A percentile compares a stretch with the other conserved stretches of the same genome.
phyloP scores from a whole-genome alignment of 208 protist genomes.

The Acanthamoeba castellanii region DNA sequence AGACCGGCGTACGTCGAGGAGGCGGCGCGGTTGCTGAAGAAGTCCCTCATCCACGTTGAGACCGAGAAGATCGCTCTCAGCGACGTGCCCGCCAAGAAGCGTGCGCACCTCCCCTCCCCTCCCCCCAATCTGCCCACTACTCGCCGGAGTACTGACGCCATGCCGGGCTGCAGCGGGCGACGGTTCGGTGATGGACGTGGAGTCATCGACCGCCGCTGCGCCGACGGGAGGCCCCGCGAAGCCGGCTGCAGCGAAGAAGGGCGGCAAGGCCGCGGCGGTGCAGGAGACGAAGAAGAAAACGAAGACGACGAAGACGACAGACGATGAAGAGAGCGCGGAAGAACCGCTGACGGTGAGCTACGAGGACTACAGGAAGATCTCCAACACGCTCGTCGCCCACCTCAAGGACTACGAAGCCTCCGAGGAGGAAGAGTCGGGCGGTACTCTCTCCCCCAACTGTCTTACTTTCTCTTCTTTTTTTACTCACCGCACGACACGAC shows the following conservation, averaged over 20 bases:
- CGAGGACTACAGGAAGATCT: constrained; percentile 76
- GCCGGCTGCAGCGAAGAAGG: background rate
- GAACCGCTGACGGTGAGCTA: constrained; percentile 65
- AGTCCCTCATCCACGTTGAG: constrained; percentile 90
- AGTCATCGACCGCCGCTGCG: background rate
- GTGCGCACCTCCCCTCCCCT: background rate
- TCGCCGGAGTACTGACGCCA: background rate
- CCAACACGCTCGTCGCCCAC: constrained; percentile 57
- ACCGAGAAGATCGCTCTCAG: constrained; percentile 78
- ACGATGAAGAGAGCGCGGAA: background rate
- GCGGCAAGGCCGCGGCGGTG: background rate
- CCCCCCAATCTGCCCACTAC: background rate
- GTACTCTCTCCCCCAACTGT: background rate
- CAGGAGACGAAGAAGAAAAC: background rate
- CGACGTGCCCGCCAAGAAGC: background rate
- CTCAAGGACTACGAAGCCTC: background rate
- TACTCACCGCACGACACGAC: no score
- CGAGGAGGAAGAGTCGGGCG: constrained; percentile 8
- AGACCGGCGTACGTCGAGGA: constrained; percentile 90
- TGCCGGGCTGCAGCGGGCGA: background rate
- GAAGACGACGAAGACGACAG: background rate
- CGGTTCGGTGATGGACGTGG: background rate
- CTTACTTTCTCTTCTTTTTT: background rate
- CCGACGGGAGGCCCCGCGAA: background rate
- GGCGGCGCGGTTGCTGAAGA: constrained; percentile 90